Conservation (phyloP, 2,329 filamentous ascomycete species). For the Endocalyx cinctus region DNA sequence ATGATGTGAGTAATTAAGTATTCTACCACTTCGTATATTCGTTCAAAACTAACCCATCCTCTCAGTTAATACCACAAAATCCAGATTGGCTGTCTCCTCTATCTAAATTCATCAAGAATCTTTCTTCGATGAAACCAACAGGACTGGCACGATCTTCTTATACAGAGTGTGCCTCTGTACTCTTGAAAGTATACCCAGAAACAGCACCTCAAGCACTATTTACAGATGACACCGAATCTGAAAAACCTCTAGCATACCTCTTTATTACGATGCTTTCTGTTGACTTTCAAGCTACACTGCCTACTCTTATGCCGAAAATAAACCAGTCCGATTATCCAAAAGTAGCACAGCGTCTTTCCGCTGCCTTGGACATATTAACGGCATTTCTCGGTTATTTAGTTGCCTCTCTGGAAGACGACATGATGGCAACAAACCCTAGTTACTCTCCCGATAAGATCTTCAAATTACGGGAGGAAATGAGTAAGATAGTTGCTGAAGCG, state of each 20-base stretch:
- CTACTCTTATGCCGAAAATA: slow-evolving; percentile 53
- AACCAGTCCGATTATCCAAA: slow-evolving; percentile 49
- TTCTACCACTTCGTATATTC: not conserved
- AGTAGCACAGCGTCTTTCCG: slow-evolving; percentile 50
- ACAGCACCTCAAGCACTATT: slow-evolving; percentile 48
- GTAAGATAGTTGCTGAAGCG: slow-evolving; percentile 57
- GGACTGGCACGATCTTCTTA: slow-evolving; percentile 53
- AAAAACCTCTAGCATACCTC: slow-evolving; percentile 57
- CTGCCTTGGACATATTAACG: slow-evolving; percentile 58
- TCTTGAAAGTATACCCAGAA: slow-evolving; percentile 52
- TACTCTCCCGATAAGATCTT: slow-evolving; percentile 57
- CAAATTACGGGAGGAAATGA: slow-evolving; percentile 38
- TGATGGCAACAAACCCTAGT: slow-evolving; percentile 14
- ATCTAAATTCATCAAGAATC: slow-evolving; percentile 43
- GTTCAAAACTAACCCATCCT: slow-evolving; percentile 8
- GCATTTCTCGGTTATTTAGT: slow-evolving; percentile 57
- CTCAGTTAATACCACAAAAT: slow-evolving; percentile 42
- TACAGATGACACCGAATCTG: slow-evolving; percentile 33
- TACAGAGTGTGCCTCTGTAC: slow-evolving; percentile 51
- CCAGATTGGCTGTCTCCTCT: slow-evolving; percentile 51
- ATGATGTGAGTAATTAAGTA: slow-evolving; percentile 35
- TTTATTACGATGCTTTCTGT: slow-evolving; percentile 62
- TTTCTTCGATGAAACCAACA: slow-evolving; percentile 53
- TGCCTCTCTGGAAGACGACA: slow-evolving; percentile 42
- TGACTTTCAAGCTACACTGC: slow-evolving; percentile 60